A percentile compares a stretch with the other conserved stretches of the same genome.
phyloP scores from a whole-genome alignment of 352 stramenopile genomes.

The Phytophthora niederhauseri region DNA sequence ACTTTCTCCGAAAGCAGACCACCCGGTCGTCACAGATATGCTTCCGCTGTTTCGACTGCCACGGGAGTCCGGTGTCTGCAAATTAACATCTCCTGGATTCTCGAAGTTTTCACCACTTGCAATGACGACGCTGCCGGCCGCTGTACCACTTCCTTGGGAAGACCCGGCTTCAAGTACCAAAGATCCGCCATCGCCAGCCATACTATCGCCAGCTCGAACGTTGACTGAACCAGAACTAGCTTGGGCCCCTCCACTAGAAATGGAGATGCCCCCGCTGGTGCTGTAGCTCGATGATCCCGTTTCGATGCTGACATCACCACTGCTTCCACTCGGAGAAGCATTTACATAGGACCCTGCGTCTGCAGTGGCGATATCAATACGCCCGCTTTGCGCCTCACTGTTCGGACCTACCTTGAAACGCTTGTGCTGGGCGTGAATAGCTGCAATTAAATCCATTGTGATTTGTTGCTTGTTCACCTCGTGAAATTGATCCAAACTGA shows the following conservation, averaged over 20 bases:
- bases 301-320: slow-evolving; percentile 43
- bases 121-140: slow-evolving; percentile 40
- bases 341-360: slow-evolving; percentile 48
- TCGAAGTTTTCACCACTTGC: slow-evolving; percentile 32
- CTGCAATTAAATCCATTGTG: slow-evolving; percentile 90
- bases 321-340: slow-evolving; percentile 35
- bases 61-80: slow-evolving; percentile 36
- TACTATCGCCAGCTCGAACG: slow-evolving; percentile 39
- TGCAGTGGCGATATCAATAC: slow-evolving; percentile 54
- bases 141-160: slow-evolving; percentile 26
- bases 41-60: slow-evolving; percentile 35
- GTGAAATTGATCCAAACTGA: slow-evolving; percentile 91
- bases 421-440: slow-evolving; percentile 86
- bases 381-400: slow-evolving; percentile 42
- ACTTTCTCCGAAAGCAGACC: slow-evolving; percentile 35
- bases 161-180: slow-evolving; percentile 50
- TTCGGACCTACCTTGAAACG: slow-evolving; percentile 71
- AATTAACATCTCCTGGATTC: slow-evolving; percentile 27
- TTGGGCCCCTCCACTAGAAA: slow-evolving; percentile 38
- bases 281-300: slow-evolving; percentile 41
- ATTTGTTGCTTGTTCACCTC: slow-evolving; percentile 95
- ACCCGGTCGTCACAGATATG: slow-evolving; percentile 36
- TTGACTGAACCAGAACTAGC: slow-evolving; percentile 34
- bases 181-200: slow-evolving; percentile 38
- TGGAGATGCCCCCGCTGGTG: slow-evolving; percentile 36